Conservation (phyloP, 139 green algal genomes). For the Choricystis sp. region DNA sequence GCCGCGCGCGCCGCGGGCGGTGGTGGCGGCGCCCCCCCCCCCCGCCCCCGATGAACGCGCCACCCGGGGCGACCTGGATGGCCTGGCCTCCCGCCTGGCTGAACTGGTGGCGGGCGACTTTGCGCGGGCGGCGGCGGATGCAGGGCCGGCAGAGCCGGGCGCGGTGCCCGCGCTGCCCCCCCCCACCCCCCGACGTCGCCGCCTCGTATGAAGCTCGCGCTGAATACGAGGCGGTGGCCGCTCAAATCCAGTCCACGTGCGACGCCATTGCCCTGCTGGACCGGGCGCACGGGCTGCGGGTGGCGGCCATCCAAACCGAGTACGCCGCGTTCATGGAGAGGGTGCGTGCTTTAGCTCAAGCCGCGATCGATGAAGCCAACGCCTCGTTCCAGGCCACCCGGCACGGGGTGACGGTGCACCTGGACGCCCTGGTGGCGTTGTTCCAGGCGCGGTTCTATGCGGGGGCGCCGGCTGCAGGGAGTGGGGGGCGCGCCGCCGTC, state of each 20-base stretch:
- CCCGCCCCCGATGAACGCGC: conserved; percentile 4
- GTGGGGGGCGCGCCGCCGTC: background rate
- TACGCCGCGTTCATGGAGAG: conserved; percentile 75
- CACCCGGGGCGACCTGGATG: conserved; percentile 43
- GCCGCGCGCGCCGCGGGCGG: conserved; percentile 5
- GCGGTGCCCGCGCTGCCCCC: background rate
- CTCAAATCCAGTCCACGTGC: background rate
- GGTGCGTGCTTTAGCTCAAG: conserved; percentile 54
- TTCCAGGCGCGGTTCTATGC: background rate
- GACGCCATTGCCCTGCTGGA: conserved; percentile 64
- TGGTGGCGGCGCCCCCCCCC: background rate
- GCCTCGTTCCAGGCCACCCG: conserved; percentile 45
- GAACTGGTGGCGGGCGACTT: conserved; percentile 45
- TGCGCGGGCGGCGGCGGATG: conserved; percentile 15
- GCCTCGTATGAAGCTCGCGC: background rate
- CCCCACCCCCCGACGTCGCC: background rate
- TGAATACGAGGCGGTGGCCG: background rate
- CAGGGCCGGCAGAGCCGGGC: background rate
- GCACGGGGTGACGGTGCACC: conserved; percentile 28
- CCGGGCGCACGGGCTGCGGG: conserved; percentile 42
- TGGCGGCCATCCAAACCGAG: conserved; percentile 63
- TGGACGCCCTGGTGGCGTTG: conserved; percentile 50
- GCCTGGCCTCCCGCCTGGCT: conserved; percentile 37
- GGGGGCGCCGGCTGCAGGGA: background rate
- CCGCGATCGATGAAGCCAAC: conserved; percentile 65